Base-by-base conservation (phyloP, 192 early-diverging fungal species). In the Phlyctochytrium arcticum region DNA sequence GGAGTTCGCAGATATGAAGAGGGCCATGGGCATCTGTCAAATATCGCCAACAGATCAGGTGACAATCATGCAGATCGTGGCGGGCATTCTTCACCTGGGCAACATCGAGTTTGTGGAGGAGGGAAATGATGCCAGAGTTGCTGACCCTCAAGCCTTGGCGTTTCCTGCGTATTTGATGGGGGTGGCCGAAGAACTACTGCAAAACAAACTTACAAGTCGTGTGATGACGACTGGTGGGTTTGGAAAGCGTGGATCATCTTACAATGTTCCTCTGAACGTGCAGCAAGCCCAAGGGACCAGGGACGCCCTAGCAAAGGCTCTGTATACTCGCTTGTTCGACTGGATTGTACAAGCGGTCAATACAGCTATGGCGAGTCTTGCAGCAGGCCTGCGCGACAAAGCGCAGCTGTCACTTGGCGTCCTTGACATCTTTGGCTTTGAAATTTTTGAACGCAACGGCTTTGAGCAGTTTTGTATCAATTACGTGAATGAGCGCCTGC, bases 401-500 rank as follows among this genome's bases (percentile, higher is more conserved):
- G 82, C 33, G 65, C 66, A 68, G 10, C 63, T 85, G 4, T 77
- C 70, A 23, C 82, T 98, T 39, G 96, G 96, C 61, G 95, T 99
- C 39, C 72, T 99, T 60, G 95, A 99, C 78, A 99, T 99, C 70
- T 99, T 98, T 63, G 97, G 97, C 27, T 98, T 98, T 62, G 96
- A 98, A 82, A 69, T 81, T 42, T 47, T 4, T 53, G 19, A 95
- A 44, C 87, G 91, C 48, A 98, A 98, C 80, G 92, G 89, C 53
- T 98, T 97, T 67, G 95, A 99, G 79, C 97, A 99, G 79, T 84
- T 99, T 62, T 98, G 94, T 74, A 99, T 99, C 82, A 99, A 97
- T 77, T 99, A 96, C 60, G 92, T 93, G 67, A 98, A 97, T 73
- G 94, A 98, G 66, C 91, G 91, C 69, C 78, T 98, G 54, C 97